Percentiles rank a stretch among this genome's conserved stretches.
Conservation (phyloP, 1,284 basidiomycete species). For the Waitea zeae region DNA sequence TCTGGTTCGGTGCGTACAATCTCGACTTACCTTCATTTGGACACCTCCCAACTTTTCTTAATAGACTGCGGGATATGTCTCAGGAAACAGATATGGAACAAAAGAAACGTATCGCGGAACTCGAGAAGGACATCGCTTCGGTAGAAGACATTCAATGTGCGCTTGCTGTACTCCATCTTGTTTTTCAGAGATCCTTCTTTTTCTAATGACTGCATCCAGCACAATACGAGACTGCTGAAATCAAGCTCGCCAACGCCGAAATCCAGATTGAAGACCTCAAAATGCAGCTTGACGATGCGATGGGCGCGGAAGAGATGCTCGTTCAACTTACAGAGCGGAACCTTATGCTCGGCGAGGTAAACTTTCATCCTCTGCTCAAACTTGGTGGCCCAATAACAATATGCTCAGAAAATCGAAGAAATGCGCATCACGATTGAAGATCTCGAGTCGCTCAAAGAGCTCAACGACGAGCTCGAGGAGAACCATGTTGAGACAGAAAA, state of each 20-base stretch:
- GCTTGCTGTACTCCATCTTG: constrained; percentile 7
- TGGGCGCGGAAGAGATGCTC: constrained; percentile 92
- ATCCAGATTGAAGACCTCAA: constrained; percentile 90
- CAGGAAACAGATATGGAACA: constrained; percentile 81
- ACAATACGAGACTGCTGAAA: constrained; percentile 63
- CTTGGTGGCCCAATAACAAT: constrained; percentile 5
- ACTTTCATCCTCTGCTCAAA: neutral
- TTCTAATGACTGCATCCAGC: constrained; percentile 24
- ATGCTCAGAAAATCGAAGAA: constrained; percentile 88
- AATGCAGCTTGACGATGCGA: constrained; percentile 84
- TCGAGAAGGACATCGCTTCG: constrained; percentile 73
- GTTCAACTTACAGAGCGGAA: constrained; percentile 94
- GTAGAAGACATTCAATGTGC: constrained; percentile 59
- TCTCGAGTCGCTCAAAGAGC: constrained; percentile 87
- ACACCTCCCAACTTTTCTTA: no score
- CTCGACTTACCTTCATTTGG: neutral
- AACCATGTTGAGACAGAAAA: constrained; percentile 92
- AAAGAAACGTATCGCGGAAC: constrained; percentile 63
- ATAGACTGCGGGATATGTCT: constrained; percentile 73
- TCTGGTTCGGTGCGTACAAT: constrained; percentile 52
- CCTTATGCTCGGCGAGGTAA: constrained; percentile 73
- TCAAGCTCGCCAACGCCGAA: constrained; percentile 75
- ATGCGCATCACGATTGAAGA: constrained; percentile 93
- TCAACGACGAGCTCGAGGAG: constrained; percentile 95
- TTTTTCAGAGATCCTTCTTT: no score